Conservation (phyloP, 176 grass and related monocot species). For the Oryza glaberrima region DNA sequence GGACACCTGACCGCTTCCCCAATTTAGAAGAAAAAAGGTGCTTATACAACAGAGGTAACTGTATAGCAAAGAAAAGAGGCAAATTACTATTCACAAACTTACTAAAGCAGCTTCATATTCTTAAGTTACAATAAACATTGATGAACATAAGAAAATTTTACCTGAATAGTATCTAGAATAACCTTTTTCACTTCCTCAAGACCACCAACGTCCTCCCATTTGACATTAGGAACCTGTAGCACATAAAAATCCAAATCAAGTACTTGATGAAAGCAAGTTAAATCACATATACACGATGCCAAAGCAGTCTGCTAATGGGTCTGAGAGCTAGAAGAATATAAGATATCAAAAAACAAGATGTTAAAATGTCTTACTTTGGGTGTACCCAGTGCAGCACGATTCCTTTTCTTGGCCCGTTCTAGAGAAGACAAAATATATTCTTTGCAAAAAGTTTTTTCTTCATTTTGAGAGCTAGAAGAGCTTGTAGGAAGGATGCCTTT, state of each 20-base stretch:
- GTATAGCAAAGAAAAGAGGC: conserved; percentile 31
- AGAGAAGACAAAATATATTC: conserved; percentile 75
- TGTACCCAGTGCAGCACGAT: conserved; percentile 86
- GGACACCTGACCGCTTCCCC: conserved; percentile 76
- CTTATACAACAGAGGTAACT: conserved; percentile 94
- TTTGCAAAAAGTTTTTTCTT: conserved; percentile 53
- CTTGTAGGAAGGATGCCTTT: conserved; percentile 27
- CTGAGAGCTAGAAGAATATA: conserved; percentile 32
- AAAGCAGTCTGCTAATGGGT: not conserved
- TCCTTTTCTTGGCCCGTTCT: conserved; percentile 90
- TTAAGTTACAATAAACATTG: not conserved
- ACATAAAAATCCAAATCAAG: not conserved
- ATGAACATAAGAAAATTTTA: conserved; percentile 35
- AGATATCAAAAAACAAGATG: conserved; percentile 6
- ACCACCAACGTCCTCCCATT: conserved; percentile 98
- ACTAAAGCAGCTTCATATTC: conserved; percentile 9
- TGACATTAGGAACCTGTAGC: conserved; percentile 90
- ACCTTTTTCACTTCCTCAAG: conserved; percentile 99
- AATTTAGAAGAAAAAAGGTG: conserved; percentile 96
- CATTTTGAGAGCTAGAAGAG: conserved; percentile 51
- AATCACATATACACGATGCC: not conserved
- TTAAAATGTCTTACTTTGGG: conserved; percentile 69
- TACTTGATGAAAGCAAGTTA: conserved; percentile 32
- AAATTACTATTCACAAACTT: conserved; percentile 37
- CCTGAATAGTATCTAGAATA: conserved; percentile 97